Percentiles rank a stretch among this genome's conserved stretches.
Evolutionary conservation across 2,329 filamentous ascomycete species (phyloP).

Genomic region (Calonectria montana): DNA sequence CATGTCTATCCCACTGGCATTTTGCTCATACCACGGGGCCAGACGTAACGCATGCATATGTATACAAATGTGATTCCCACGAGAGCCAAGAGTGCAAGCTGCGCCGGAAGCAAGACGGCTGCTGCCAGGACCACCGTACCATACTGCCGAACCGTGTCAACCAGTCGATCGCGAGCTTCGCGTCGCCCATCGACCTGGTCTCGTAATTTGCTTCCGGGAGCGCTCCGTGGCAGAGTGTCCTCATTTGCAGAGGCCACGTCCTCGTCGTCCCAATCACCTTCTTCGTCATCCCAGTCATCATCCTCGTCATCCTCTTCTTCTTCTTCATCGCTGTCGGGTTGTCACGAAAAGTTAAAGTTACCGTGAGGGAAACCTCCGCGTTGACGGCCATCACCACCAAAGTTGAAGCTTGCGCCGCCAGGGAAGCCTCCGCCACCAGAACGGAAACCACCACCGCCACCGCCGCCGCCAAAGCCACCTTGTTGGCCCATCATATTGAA

Average conservation of each 20-base stretch:
- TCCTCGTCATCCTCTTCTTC: constrained; percentile 46
- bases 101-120: constrained; percentile 59
- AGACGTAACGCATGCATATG: constrained; percentile 49
- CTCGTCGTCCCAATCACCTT: constrained; percentile 40
- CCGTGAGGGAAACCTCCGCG: constrained; percentile 51
- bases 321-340: constrained; percentile 53
- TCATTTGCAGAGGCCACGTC: constrained; percentile 38
- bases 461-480: constrained; percentile 66
- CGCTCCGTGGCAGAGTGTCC: constrained; percentile 25
- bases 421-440: constrained; percentile 48
- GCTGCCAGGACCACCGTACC: constrained; percentile 57
- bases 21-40: constrained; percentile 35
- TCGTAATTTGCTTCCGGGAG: constrained; percentile 41
- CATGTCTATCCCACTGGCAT: constrained; percentile 41
- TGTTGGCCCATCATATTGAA: constrained; percentile 86
- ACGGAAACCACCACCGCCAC: constrained; percentile 63
- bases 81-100: constrained; percentile 52
- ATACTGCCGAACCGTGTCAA: constrained; percentile 56
- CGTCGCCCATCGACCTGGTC: constrained; percentile 46
- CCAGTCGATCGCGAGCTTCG: constrained; percentile 50
- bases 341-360: constrained; percentile 61
- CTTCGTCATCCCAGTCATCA: constrained; percentile 38
- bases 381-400: constrained; percentile 54
- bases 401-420: constrained; percentile 70
- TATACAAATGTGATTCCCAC: constrained; percentile 53